Evolutionary conservation across 177 flowering plant species (phyloP), one percentile per base, ranked within the genome.

Genomic region (Vitis hybrid): DNA sequence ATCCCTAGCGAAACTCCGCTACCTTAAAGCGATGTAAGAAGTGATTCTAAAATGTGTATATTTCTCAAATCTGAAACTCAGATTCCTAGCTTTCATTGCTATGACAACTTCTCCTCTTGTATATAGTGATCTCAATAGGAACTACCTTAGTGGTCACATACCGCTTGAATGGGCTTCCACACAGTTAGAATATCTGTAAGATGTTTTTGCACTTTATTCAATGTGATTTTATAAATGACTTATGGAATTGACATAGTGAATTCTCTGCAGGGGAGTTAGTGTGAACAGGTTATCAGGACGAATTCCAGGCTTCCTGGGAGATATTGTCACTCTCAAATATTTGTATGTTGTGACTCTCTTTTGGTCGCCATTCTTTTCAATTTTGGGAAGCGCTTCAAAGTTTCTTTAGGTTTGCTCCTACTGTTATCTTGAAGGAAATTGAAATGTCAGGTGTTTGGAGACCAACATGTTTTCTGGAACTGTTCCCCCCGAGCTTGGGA

Each of bases 101-200:
- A 39, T 39, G 45, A 22, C n/a, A n/a, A 56, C 48, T 60, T 22
- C 18, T 50, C 50, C 56, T 56, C 22, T 2, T 51, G 19, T 13
- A 13, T 21, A 57, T 64, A 75, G 78, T 18, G 82, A 79, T 16
- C 60, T 80, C 11, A 52, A 56, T 12, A 70, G 77, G 48, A 79
- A 79, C 72, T 79, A 73, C 63, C 79, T 79, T 26, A 76, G 58
- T 73, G 82, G 82, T 22, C 58, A 79, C 10, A 72, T 79, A 22
- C 82, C 82, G 29, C 61, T 39, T 33, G 75, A 71, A 76, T 79
- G 82, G 82, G 82, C 71, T 57, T 72, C 78, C 19, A 65, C 66
- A 67, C 15, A 64, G 7, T 68, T 78, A 10, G 66, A 15, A 8
- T 6, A 75, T 5, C 29, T 73, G 76, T 61, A 73, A 9, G 56